phyloP scores from a whole-genome alignment of 2,329 filamentous ascomycete genomes.

The Fusarium oxysporum region DNA sequence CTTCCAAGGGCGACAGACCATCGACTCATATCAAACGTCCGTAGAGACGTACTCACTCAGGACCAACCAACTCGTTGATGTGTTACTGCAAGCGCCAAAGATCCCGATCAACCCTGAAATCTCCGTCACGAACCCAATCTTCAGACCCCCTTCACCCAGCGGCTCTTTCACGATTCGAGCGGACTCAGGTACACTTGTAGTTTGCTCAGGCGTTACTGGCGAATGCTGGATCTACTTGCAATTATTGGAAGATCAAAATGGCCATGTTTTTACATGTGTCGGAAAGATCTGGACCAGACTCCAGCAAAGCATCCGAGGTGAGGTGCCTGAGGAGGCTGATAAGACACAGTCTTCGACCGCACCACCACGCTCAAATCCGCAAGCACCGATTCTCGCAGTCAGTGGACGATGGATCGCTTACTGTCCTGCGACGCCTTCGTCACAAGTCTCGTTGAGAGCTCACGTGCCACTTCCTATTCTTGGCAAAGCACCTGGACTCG shows the following conservation, averaged over 20 bases:
- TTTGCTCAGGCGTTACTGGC: constrained; percentile 85
- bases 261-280: constrained; percentile 71
- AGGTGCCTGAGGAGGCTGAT: constrained; percentile 60
- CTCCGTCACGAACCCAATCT: constrained; percentile 71
- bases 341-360: constrained; percentile 51
- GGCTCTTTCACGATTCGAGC: constrained; percentile 81
- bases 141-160: constrained; percentile 75
- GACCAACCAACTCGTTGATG: constrained; percentile 76
- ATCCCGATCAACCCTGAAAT: constrained; percentile 65
- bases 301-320: constrained; percentile 68
- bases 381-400: constrained; percentile 75
- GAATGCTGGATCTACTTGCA: constrained; percentile 85
- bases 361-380: constrained; percentile 58
- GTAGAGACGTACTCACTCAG: constrained; percentile 90
- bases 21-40: constrained; percentile 82
- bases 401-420: constrained; percentile 82
- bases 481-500: constrained; percentile 66
- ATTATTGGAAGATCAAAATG: constrained; percentile 56
- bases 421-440: constrained; percentile 77
- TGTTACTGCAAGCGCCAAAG: constrained; percentile 77
- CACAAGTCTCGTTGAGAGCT: constrained; percentile 76
- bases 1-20: constrained; percentile 51
- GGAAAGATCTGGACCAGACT: constrained; percentile 94
- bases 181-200: constrained; percentile 75
- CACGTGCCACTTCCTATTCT: constrained; percentile 67